phyloP scores from a whole-genome alignment of 2,329 filamentous ascomycete genomes.

The Fusarium dimerum region DNA sequence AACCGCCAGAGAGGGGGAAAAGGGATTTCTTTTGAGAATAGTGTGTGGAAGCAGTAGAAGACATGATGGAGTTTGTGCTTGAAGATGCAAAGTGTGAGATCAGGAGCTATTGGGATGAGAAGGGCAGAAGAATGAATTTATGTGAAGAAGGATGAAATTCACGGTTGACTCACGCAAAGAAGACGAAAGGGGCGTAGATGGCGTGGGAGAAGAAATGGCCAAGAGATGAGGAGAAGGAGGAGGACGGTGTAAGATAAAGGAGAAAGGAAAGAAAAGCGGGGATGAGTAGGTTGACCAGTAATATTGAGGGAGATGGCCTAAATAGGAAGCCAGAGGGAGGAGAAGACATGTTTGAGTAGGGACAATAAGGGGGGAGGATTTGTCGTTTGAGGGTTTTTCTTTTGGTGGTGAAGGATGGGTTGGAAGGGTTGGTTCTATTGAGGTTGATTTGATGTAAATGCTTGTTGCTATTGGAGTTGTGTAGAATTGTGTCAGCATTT shows the following conservation, averaged over 20 bases:
- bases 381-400: too few relatives aligned
- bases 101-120: background rate
- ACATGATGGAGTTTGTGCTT: constrained; percentile 7
- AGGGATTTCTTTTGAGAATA: constrained; percentile 27
- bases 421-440: too few relatives aligned
- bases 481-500: too few relatives aligned
- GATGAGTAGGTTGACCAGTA: constrained; percentile 29
- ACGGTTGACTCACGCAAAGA: background rate
- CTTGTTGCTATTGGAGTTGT: too few relatives aligned
- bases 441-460: too few relatives aligned
- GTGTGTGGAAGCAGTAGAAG: constrained; percentile 12
- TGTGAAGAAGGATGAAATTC: background rate
- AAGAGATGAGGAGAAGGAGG: constrained; percentile 2
- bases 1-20: constrained; percentile 48
- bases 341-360: background rate
- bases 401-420: too few relatives aligned
- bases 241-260: constrained; percentile 1
- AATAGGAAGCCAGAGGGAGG: constrained; percentile 28
- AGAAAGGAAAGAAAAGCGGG: constrained; percentile 17
- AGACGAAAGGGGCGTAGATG: constrained; percentile 5
- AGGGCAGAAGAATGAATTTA: background rate
- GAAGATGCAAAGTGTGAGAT: background rate
- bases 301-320: constrained; percentile 26
- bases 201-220: background rate
- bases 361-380: background rate